phyloP scores from a whole-genome alignment of 2,329 filamentous ascomycete species.

The Cladobotryum mycophilum region DNA sequence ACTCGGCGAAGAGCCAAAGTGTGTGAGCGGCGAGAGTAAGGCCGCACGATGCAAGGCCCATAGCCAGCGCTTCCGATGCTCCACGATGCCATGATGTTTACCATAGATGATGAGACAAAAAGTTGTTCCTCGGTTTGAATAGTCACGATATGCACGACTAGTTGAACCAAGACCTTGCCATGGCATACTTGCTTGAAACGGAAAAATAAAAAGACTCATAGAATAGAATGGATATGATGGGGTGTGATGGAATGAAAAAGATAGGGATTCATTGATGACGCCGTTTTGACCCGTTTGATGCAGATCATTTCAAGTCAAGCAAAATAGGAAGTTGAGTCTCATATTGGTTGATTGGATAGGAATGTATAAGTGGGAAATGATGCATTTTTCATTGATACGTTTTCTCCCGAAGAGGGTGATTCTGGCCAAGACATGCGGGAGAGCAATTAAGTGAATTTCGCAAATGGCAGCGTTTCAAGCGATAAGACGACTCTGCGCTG shows the following conservation, averaged over 20 bases:
- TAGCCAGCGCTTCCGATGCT: constrained; percentile 7
- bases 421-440: not conserved
- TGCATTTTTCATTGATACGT: constrained; percentile 8
- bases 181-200: too few species aligned
- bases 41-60: constrained; percentile 3
- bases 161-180: not conserved
- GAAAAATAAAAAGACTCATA: not conserved
- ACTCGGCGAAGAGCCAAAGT: not conserved
- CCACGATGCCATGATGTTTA: constrained; percentile 9
- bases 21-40: constrained; percentile 1
- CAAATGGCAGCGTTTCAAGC: not conserved
- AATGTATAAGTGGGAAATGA: not conserved
- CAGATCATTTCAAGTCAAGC: too few species aligned
- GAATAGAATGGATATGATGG: not conserved
- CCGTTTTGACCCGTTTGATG: constrained; percentile 5
- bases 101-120: constrained; percentile 7
- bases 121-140: constrained; percentile 4
- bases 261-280: too few species aligned
- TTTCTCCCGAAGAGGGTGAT: constrained; percentile 5
- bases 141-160: not conserved
- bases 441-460: not conserved
- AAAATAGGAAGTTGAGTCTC: too few species aligned
- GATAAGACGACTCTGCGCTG: not conserved
- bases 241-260: not conserved
- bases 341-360: too few species aligned